Evolutionary conservation across 1,284 basidiomycete genomes (phyloP).

Genomic region (Peniophora sp.): DNA sequence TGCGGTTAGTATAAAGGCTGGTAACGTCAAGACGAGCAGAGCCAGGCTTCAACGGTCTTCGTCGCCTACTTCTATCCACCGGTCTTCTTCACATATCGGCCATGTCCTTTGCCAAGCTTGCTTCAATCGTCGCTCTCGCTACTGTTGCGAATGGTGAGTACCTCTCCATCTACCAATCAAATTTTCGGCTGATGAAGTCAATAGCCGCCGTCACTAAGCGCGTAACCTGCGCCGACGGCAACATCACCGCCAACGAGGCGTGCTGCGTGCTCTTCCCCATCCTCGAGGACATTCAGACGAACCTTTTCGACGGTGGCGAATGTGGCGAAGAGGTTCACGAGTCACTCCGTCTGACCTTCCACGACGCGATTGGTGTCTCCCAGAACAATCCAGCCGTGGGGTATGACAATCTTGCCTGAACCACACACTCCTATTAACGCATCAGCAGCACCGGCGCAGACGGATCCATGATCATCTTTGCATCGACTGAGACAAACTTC

Average conservation of each 20-base stretch:
- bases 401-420: neutral
- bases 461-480: slow-evolving; percentile 5
- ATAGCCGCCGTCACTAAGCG: neutral
- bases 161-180: neutral
- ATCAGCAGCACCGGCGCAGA: slow-evolving; percentile 6
- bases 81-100: neutral
- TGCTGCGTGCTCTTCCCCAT: slow-evolving; percentile 1
- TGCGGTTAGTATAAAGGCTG: no score
- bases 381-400: neutral
- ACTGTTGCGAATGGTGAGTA: neutral
- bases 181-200: neutral
- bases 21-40: no score
- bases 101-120: neutral
- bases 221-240: neutral
- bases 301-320: neutral
- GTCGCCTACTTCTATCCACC: no score
- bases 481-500: neutral
- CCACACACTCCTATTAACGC: neutral
- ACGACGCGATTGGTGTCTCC: slow-evolving; percentile 1
- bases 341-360: neutral
- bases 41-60: no score
- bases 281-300: neutral
- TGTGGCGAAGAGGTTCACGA: neutral
- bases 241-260: neutral
- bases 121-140: neutral